phyloP scores from a whole-genome alignment of 306 rosid species.

The Dryas drummondii region DNA sequence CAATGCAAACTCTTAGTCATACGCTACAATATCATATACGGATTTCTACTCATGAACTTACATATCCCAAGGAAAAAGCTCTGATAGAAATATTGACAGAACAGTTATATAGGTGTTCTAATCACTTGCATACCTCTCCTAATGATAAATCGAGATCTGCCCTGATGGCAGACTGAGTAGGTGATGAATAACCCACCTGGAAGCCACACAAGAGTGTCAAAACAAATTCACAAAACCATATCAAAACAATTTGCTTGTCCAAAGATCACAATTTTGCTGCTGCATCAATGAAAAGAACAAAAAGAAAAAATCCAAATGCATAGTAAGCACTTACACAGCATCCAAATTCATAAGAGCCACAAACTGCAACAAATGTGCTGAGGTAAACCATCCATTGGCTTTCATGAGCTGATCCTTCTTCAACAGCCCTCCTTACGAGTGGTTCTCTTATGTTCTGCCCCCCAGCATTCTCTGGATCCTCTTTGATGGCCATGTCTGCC shows the following conservation, averaged over 20 bases:
- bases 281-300: not conserved
- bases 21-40: not conserved
- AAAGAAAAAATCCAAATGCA: not conserved
- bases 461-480: constrained; percentile 46
- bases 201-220: constrained; percentile 23
- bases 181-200: constrained; percentile 94
- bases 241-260: not conserved
- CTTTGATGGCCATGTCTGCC: constrained; percentile 52
- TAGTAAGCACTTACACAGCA: constrained; percentile 55
- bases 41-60: not conserved
- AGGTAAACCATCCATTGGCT: constrained; percentile 88
- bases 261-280: not conserved
- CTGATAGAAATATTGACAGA: not conserved
- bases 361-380: constrained; percentile 72
- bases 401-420: constrained; percentile 27
- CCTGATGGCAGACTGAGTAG: constrained; percentile 68
- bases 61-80: not conserved
- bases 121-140: constrained; percentile 51
- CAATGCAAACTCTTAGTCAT: not conserved
- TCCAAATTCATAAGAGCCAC: constrained; percentile 89
- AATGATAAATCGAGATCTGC: constrained; percentile 64
- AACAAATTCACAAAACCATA: not conserved
- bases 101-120: not conserved
- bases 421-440: constrained; percentile 34
- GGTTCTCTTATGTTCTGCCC: constrained; percentile 40